phyloP scores from a whole-genome alignment of 106 monocot species.

The Cymbidium sinense region DNA sequence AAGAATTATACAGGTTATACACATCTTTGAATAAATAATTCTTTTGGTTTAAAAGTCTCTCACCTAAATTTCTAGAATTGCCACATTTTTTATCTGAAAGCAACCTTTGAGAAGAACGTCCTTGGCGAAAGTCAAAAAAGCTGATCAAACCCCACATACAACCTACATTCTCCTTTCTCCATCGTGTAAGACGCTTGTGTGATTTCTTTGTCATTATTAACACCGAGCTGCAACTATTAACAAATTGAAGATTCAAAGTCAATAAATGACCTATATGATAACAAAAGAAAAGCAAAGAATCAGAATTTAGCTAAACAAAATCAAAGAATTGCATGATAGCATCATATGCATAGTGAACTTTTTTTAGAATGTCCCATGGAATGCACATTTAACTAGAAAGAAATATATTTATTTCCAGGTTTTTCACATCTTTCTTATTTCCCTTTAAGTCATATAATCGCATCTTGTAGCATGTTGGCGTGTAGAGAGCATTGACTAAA shows the following conservation, averaged over 20 bases:
- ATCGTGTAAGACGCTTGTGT: slow-evolving; percentile 3
- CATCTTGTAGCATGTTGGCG: background rate
- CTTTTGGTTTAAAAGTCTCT: background rate
- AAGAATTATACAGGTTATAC: background rate
- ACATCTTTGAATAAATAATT: background rate
- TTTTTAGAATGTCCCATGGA: background rate
- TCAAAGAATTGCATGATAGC: background rate
- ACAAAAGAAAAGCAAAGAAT: background rate
- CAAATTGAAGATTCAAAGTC: background rate
- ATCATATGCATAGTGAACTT: background rate
- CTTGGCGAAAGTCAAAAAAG: slow-evolving; percentile 67
- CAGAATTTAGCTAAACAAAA: background rate
- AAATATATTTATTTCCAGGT: background rate
- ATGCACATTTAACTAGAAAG: background rate
- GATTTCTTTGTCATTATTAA: slow-evolving; percentile 49
- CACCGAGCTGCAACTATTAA: background rate
- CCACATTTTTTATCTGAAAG: slow-evolving; percentile 49
- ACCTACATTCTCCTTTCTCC: slow-evolving; percentile 38
- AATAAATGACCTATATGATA: background rate
- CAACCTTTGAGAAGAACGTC: slow-evolving; percentile 35
- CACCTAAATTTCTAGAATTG: slow-evolving; percentile 30
- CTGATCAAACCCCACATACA: slow-evolving; percentile 67
- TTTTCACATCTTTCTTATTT: background rate
- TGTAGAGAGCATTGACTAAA: background rate
- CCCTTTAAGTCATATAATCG: background rate